phyloP scores from a whole-genome alignment of 164 flowering plant species.

The Magnolia sinica region DNA sequence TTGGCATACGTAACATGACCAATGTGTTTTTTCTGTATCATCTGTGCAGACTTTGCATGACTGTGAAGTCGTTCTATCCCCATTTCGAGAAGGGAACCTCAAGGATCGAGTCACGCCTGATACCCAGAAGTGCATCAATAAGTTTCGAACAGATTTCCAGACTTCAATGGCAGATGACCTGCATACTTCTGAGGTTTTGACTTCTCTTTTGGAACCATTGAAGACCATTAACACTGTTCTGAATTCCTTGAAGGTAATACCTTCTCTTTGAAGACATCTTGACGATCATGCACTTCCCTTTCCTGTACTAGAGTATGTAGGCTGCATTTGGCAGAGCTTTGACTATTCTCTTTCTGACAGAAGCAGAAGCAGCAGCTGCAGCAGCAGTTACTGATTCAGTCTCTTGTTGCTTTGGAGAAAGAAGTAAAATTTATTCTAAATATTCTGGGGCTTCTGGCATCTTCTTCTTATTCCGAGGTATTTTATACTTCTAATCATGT shows the following conservation, averaged over 20 bases:
- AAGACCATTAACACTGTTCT: constrained; percentile 54
- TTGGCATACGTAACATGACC: not conserved
- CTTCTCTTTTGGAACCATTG: constrained; percentile 55
- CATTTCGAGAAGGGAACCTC: constrained; percentile 33
- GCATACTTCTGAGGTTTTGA: constrained; percentile 52
- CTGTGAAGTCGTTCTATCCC: constrained; percentile 52
- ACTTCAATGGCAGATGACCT: constrained; percentile 75
- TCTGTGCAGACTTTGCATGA: constrained; percentile 68
- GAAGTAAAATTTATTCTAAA: constrained; percentile 52
- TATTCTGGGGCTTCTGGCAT: constrained; percentile 55
- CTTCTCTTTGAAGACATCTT: not conserved
- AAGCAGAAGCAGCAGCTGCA: constrained; percentile 42
- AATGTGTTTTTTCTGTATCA: not conserved
- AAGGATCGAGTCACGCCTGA: constrained; percentile 37
- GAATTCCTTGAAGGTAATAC: constrained; percentile 47
- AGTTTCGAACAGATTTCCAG: constrained; percentile 53
- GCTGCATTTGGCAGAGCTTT: not conserved
- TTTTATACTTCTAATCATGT: not conserved
- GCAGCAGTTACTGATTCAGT: constrained; percentile 37
- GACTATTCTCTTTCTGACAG: not conserved
- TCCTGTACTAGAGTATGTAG: not conserved
- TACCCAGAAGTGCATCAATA: constrained; percentile 52
- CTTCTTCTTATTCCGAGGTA: constrained; percentile 57
- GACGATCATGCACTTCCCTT: not conserved
- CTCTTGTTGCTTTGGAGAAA: constrained; percentile 52